phyloP scores from a whole-genome alignment of 2,329 filamentous ascomycete species.

The Chrysosporium queenslandicum region DNA sequence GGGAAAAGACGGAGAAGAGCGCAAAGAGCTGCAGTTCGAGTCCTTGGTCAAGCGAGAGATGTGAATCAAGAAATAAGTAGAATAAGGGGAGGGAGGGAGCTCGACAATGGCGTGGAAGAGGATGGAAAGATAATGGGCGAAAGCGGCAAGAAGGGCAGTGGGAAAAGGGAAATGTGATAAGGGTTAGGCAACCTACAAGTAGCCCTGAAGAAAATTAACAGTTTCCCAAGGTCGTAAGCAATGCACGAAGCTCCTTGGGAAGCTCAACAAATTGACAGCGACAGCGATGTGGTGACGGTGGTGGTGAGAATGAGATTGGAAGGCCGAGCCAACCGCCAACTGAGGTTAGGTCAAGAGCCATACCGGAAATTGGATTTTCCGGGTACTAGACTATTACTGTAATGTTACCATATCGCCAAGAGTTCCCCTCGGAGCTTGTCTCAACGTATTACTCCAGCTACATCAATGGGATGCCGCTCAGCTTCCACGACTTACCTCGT shows the following conservation, averaged over 20 bases:
- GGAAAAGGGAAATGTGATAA: conserved; percentile 13
- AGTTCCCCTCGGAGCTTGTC: no score
- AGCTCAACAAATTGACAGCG: conserved; percentile 6
- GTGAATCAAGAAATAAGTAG: not conserved
- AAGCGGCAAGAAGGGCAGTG: conserved; percentile 14
- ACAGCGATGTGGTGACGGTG: conserved; percentile 2
- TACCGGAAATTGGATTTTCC: no score
- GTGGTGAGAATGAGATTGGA: conserved; percentile 1
- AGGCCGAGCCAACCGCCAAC: not conserved
- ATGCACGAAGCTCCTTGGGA: conserved; percentile 7
- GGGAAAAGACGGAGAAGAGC: conserved; percentile 4
- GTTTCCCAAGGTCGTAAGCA: conserved; percentile 11
- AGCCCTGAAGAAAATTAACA: conserved; percentile 25
- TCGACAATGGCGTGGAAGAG: not conserved
- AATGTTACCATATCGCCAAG: no score
- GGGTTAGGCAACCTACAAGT: conserved; percentile 37
- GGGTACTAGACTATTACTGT: no score
- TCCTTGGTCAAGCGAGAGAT: not conserved
- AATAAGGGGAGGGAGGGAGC: not conserved
- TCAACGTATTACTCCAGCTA: no score
- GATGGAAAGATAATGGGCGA: conserved; percentile 16
- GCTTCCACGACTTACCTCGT: no score
- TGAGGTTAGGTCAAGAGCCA: not conserved
- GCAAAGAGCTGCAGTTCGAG: not conserved
- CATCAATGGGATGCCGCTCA: no score